phyloP scores from a whole-genome alignment of 345 rosid species.

The Rhizophora apiculata region DNA sequence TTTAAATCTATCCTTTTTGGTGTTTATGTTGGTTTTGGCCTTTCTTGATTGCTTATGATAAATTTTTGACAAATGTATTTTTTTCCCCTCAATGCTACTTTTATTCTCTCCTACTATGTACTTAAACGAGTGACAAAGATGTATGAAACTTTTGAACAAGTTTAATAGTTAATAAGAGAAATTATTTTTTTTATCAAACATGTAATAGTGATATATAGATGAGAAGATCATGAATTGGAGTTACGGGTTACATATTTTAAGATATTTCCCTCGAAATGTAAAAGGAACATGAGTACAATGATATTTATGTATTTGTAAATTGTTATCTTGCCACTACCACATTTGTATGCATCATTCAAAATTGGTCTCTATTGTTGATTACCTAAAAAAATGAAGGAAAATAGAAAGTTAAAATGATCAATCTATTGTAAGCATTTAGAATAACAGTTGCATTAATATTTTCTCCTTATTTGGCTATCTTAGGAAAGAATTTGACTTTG shows the following conservation, averaged over 20 bases:
- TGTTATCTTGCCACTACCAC: background rate
- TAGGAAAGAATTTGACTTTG: constrained; percentile 9
- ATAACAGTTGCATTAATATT: background rate
- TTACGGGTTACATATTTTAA: background rate
- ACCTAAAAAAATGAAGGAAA: no score
- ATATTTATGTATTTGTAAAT: background rate
- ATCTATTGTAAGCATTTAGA: background rate
- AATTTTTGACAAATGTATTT: background rate
- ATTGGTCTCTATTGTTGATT: no score
- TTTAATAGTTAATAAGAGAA: background rate
- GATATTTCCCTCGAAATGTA: background rate
- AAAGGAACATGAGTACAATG: background rate
- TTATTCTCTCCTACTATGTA: background rate
- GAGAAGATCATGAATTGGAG: background rate
- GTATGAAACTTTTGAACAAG: no score
- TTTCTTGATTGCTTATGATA: background rate
- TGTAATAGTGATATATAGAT: no score
- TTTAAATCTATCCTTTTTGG: background rate
- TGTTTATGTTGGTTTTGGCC: background rate
- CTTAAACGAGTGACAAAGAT: no score
- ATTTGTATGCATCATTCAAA: no score
- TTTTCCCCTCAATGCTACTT: background rate
- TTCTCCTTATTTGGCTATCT: constrained; percentile 3
- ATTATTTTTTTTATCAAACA: no score
- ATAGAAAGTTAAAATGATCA: no score